Evolutionary conservation across 768 basidiomycete species (phyloP), one percentile per base, ranked within the genome.

Genomic region (Amanita muscaria): DNA sequence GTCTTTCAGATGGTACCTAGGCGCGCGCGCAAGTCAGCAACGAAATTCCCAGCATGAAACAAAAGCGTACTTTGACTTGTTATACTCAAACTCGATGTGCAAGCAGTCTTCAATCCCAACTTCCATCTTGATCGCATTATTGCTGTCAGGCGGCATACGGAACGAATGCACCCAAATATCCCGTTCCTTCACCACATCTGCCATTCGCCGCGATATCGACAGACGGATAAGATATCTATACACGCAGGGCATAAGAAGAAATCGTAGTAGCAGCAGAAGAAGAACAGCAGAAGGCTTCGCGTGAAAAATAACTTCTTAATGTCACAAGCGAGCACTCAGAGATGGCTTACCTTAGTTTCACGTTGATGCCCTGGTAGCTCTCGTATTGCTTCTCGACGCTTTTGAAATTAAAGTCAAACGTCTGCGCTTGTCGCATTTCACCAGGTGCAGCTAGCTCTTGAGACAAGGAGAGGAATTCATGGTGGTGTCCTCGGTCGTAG

Each of bases 321-420:
- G 32, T 30, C 38, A 37, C 18, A 33, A 16, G n/a, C 12, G 43
- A 36, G 27, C 34, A n/a, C 42, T 22, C 8, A 15, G 32, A 31
- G 36, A 61, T 9, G 14, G 46, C 80, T 53, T 52, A 92, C 93
- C 94, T 67, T 53, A 98, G 75, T 66, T 97, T 98, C 47, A 98
- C 96, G 55, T 98, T 99, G 59, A 97, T 98, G 4, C 96, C 96
- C 54, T 90, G 83, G 61, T 98, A 98, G 54, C 86, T 89, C 70
- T 98, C 94, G 53, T 88, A 98, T 61, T 97, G 92, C 70, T 99
- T 97, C 79, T 99, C 96, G 31, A 99, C 88, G 57, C 94, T 99
- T 74, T 97, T 97, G 76, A 99, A 98, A 56, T 81, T 76, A 64
- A 99, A 98, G 42, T 97, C 93, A 54, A 83, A 96, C 7, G 91